These are phyloP conservation scores for Aspergillus biplanus DNA, from an alignment of 495 filamentous ascomycete species.

Conservation along the genomic window DNA sequence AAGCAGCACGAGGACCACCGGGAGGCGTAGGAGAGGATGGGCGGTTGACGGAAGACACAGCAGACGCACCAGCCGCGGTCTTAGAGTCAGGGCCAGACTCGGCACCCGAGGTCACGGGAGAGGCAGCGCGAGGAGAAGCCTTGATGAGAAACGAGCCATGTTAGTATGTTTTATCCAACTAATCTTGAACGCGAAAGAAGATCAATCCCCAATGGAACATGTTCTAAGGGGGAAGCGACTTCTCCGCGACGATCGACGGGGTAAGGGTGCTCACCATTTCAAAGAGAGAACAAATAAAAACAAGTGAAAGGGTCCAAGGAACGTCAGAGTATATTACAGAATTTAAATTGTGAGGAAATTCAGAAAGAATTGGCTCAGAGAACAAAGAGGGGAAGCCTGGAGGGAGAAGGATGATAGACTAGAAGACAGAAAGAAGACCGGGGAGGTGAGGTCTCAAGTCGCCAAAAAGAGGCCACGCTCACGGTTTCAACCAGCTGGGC, in stretches of 20 bases:
- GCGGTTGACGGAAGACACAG: constrained; percentile 69
- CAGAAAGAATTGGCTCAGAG: constrained; percentile 17
- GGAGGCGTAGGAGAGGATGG: constrained; percentile 85
- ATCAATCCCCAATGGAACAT: constrained; percentile 1
- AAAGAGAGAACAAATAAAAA: constrained; percentile 24
- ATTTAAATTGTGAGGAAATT: constrained; percentile 11
- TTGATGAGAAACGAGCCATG: constrained; percentile 22
- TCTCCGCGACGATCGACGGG: constrained; percentile 11
- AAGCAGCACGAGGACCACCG: constrained; percentile 92
- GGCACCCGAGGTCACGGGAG: constrained; percentile 52
- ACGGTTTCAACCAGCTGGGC: constrained; percentile 34
- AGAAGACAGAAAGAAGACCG: constrained; percentile 16
- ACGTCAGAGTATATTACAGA: constrained; percentile 16
- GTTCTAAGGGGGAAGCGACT: constrained; percentile 1
- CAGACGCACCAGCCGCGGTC: constrained; percentile 68
- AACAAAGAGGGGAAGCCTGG: constrained; percentile 20
- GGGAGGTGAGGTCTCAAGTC: constrained; percentile 33
- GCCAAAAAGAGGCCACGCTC: constrained; percentile 53
- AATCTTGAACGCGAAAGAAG: not conserved
- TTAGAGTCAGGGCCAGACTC: constrained; percentile 55
- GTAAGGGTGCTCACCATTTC: constrained; percentile 43
- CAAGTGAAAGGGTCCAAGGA: constrained; percentile 21
- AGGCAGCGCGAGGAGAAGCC: constrained; percentile 53
- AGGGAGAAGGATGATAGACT: constrained; percentile 12
- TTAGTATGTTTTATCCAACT: constrained; percentile 1